These are phyloP conservation scores for Calonectria montana DNA, from an alignment of 2,329 filamentous ascomycete species.

Conservation along the genomic window DNA sequence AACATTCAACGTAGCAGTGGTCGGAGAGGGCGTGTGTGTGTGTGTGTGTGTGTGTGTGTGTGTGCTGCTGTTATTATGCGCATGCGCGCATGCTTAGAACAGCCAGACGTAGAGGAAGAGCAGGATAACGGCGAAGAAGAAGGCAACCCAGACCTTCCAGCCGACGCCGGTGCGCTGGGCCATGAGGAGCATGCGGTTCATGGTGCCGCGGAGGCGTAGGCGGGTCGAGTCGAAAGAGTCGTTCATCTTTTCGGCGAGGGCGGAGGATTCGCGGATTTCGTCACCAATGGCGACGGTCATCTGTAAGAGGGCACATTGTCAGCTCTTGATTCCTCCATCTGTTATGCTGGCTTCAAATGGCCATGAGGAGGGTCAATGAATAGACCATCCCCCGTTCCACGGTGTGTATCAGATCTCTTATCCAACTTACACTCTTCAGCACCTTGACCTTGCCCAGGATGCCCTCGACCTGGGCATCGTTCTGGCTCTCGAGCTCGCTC, in stretches of 20 bases:
- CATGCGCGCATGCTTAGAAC: conserved; percentile 63
- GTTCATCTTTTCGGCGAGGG: conserved; percentile 95
- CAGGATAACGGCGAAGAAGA: conserved; percentile 85
- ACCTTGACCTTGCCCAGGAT: conserved; percentile 90
- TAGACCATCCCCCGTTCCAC: background rate
- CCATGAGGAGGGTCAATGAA: background rate
- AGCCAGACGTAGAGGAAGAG: conserved; percentile 96
- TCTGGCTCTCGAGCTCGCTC: conserved; percentile 94
- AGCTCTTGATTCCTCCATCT: background rate
- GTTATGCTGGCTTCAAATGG: background rate
- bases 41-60: background rate
- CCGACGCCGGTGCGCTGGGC: conserved; percentile 93
- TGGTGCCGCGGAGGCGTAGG: conserved; percentile 85
- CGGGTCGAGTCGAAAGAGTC: conserved; percentile 90
- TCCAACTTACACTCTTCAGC: conserved; percentile 81
- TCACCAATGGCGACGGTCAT: conserved; percentile 94
- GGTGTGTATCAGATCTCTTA: too few relatives aligned
- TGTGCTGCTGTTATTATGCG: background rate
- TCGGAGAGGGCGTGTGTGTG: background rate
- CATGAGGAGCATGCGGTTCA: conserved; percentile 98
- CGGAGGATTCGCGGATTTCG: conserved; percentile 91
- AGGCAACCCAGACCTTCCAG: conserved; percentile 93
- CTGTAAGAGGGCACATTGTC: conserved; percentile 54
- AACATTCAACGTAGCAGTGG: background rate
- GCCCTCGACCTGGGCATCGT: conserved; percentile 89